phyloP scores from a whole-genome alignment of 2,329 filamentous ascomycete species.

The Colletotrichum theobromicola region DNA sequence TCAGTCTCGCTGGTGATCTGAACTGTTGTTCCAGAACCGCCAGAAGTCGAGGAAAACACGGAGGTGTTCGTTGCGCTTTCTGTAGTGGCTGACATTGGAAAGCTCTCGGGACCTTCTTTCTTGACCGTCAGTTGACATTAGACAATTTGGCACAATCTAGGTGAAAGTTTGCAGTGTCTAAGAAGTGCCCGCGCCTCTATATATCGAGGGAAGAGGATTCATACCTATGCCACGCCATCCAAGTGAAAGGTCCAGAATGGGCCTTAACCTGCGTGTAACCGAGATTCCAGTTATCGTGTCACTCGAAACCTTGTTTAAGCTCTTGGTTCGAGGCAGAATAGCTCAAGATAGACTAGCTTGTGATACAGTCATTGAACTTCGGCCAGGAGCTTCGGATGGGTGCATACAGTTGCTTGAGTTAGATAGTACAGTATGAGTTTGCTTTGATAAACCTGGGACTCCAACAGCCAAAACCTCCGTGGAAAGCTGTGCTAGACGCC shows the following conservation, averaged over 20 bases:
- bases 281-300: background rate
- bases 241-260: background rate
- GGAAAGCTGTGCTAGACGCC: background rate
- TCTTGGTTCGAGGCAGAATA: background rate
- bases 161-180: too few species aligned
- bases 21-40: too few species aligned
- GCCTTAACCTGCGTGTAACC: background rate
- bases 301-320: background rate
- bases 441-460: background rate
- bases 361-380: fast-evolving
- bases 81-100: too few species aligned
- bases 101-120: too few species aligned
- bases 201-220: too few species aligned
- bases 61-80: too few species aligned
- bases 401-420: background rate
- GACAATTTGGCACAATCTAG: too few species aligned
- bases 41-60: too few species aligned
- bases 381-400: background rate
- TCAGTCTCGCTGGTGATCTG: too few species aligned
- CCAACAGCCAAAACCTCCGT: fast-evolving
- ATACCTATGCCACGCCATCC: background rate
- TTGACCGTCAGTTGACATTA: too few species aligned
- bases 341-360: background rate
- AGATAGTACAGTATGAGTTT: background rate
- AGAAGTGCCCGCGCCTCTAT: too few species aligned